Conservation (phyloP, 345 rosid genomes). For the Syzygium grande region DNA sequence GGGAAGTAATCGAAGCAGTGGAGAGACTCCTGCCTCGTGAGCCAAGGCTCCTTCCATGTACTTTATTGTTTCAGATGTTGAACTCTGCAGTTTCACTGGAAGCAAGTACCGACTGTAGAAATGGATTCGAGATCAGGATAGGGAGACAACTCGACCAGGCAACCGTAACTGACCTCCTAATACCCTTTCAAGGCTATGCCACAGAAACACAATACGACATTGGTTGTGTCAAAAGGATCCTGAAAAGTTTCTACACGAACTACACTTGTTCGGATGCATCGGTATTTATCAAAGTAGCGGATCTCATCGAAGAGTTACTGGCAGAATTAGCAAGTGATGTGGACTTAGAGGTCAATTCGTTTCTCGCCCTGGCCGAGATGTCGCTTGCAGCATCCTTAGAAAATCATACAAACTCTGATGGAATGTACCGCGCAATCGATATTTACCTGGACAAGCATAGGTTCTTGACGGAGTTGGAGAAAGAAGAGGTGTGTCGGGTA, state of each 20-base stretch:
- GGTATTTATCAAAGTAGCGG: constrained; percentile 36
- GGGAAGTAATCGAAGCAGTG: constrained; percentile 51
- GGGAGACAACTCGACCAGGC: constrained; percentile 71
- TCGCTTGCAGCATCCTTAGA: constrained; percentile 39
- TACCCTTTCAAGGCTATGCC: constrained; percentile 41
- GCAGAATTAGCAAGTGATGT: constrained; percentile 46
- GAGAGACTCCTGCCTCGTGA: constrained; percentile 55
- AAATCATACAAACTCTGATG: constrained; percentile 37
- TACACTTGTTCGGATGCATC: constrained; percentile 13
- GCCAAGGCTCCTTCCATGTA: constrained; percentile 45
- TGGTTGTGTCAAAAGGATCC: constrained; percentile 46
- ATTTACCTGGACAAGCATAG: constrained; percentile 56
- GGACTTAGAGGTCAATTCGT: constrained; percentile 41
- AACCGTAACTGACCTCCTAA: constrained; percentile 42
- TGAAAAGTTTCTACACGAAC: constrained; percentile 46
- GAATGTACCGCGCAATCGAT: constrained; percentile 66
- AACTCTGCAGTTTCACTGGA: constrained; percentile 35
- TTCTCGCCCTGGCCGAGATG: constrained; percentile 45
- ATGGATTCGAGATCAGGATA: constrained; percentile 62
- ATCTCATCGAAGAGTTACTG: constrained; percentile 60
- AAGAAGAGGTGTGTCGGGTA: constrained; percentile 52
- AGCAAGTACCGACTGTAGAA: constrained; percentile 42
- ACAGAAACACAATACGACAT: constrained; percentile 44
- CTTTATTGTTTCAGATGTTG: constrained; percentile 50
- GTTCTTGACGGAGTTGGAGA: constrained; percentile 51